phyloP scores from a whole-genome alignment of 148 eudicot species.

The Agrostemma githago region DNA sequence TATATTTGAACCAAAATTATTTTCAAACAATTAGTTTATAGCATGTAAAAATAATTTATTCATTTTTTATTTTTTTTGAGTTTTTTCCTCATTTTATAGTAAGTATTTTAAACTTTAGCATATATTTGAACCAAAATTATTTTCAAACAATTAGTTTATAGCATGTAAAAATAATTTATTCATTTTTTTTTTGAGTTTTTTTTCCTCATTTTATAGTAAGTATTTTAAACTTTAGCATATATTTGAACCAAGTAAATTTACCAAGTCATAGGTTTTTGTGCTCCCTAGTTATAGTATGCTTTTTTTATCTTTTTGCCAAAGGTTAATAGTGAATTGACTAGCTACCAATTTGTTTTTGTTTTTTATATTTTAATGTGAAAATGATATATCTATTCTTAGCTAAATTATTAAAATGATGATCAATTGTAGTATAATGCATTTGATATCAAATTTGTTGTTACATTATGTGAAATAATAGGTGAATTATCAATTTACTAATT shows the following conservation, averaged over 20 bases:
- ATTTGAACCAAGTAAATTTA: slow-evolving; percentile 1
- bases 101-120: neutral
- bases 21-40: too few species aligned
- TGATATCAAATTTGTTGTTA: neutral
- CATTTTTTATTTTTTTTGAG: too few species aligned
- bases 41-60: too few species aligned
- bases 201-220: neutral
- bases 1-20: neutral
- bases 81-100: too few species aligned
- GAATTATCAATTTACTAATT: neutral
- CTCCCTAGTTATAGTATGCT: neutral
- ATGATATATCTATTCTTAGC: neutral
- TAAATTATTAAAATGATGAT: neutral
- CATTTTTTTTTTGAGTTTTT: neutral
- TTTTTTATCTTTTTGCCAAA: neutral
- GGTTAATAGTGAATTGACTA: neutral
- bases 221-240: neutral
- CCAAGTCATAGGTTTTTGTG: slow-evolving; percentile 10
- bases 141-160: too few species aligned
- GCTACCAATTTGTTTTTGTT: neutral
- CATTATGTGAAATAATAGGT: neutral
- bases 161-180: too few species aligned
- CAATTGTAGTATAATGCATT: neutral
- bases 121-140: neutral
- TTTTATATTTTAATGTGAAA: neutral